Evolutionary conservation across 306 rosid genomes (phyloP).

Genomic region (Prunus mongolica): DNA sequence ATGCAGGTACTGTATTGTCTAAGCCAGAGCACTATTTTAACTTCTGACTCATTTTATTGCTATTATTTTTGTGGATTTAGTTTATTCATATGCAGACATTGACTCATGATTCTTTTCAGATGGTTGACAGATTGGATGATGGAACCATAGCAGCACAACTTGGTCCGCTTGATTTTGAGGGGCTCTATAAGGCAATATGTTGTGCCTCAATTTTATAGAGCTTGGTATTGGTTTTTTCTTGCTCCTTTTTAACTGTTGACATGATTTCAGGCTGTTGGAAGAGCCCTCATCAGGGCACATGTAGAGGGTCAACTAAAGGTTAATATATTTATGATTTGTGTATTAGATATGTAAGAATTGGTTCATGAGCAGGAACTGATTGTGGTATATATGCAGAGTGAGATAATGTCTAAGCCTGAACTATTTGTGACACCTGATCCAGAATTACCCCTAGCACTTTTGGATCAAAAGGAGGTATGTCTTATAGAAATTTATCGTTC

Average conservation of each 20-base stretch:
- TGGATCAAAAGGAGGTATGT: constrained; percentile 93
- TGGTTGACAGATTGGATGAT: constrained; percentile 94
- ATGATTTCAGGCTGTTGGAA: constrained; percentile 84
- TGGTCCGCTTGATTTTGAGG: constrained; percentile 80
- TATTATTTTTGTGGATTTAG: neutral
- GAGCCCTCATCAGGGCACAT: constrained; percentile 94
- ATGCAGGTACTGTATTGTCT: constrained; percentile 66
- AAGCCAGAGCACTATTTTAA: neutral
- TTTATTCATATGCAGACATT: neutral
- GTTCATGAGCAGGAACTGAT: constrained; percentile 24
- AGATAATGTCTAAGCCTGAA: constrained; percentile 96
- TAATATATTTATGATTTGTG: constrained; percentile 10
- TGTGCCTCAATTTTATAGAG: constrained; percentile 2
- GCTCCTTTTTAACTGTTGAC: constrained; percentile 33
- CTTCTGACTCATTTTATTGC: neutral
- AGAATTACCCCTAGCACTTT: constrained; percentile 76
- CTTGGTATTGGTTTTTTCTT: constrained; percentile 14
- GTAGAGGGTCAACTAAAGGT: constrained; percentile 99
- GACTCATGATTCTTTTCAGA: constrained; percentile 46
- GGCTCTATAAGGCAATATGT: constrained; percentile 77
- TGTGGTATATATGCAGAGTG: constrained; percentile 60
- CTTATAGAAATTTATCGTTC: constrained; percentile 11
- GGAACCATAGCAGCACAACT: constrained; percentile 66
- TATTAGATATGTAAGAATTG: neutral
- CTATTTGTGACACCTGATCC: constrained; percentile 95